phyloP scores from a whole-genome alignment of 2,329 filamentous ascomycete genomes.

The Colletotrichum sp. region DNA sequence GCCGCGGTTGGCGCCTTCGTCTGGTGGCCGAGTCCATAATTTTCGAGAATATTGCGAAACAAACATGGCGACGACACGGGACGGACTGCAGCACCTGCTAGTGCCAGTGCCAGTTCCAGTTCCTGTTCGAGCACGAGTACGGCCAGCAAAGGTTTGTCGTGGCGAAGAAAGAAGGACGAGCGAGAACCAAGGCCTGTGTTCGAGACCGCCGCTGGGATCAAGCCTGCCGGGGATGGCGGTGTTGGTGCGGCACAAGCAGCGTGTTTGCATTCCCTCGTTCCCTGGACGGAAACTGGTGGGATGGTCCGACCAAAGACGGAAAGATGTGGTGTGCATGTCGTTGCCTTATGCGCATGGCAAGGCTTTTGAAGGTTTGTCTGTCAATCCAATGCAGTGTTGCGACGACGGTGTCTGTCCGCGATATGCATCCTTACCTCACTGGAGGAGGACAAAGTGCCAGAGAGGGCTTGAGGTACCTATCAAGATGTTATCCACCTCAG shows the following conservation, averaged over 20 bases:
- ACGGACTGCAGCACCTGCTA: not conserved
- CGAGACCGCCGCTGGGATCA: not conserved
- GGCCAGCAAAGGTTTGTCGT: not conserved
- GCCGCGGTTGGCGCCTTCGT: constrained; percentile 2
- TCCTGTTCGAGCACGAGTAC: not conserved
- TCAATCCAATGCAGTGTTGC: not conserved
- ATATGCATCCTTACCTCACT: not conserved
- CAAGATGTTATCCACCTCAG: not conserved
- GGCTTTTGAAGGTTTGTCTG: not conserved
- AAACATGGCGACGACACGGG: not conserved
- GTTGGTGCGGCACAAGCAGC: not conserved
- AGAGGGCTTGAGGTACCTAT: not conserved
- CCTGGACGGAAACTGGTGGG: not conserved
- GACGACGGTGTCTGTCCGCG: not conserved
- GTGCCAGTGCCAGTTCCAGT: not conserved
- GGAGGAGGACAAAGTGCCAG: not conserved
- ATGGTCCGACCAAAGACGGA: not conserved
- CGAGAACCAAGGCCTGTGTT: not conserved
- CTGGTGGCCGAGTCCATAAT: not conserved
- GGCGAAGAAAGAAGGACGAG: not conserved
- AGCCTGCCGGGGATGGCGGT: constrained; percentile 9
- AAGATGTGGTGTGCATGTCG: constrained; percentile 14
- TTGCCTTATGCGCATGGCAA: constrained; percentile 13
- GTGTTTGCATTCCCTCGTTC: constrained; percentile 5
- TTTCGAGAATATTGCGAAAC: constrained; percentile 10